Base-by-base conservation (phyloP, 2,329 filamentous ascomycete species). In the Trichoderma cornu-damae region DNA sequence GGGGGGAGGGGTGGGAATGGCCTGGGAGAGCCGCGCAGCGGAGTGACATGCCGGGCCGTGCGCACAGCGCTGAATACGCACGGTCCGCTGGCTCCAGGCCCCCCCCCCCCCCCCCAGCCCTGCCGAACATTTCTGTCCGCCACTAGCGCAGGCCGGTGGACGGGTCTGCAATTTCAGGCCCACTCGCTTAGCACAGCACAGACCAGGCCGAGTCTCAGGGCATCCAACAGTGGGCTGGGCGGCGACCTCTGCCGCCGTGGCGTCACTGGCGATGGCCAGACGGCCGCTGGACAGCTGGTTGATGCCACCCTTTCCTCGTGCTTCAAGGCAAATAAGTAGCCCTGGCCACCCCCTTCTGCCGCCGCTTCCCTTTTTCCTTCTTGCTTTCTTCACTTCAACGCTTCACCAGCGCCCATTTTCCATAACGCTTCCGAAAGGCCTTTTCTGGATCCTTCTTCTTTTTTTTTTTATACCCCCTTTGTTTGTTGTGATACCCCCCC, bases 401-500 rank as follows among this genome's bases (percentile, higher is more conserved):
- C 64, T 62, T 67, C 64, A 65, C 64, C 66, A 69, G 65, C 66
- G 61, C 64, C 64, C 61, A 60, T 66, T 61, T 50, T 42, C 43
- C 64, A 62, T 63, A 65, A 24, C 63, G 59, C 63, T 61, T 62
- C 62, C 65, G 26, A 63, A 68, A 70, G 66, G 63, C 64, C 64
- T 68, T 66, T 72, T 70, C 67, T 68, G 68, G 65, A 68, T 65
- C 66, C 65, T 66, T 67, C 65, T 68, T 68, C n/a, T n/a, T n/a
- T n/a, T n/a, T n/a, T 66, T 66, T 73, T 73, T 72, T 69, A 72
- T 72, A 71, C 69, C 68, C 69, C 68, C 62, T 72, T 72, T 74
- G 69, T 71, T 72, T 73, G 68, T 75, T 76, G 75, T 79, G 77
- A 80, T 80, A 79, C 77, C 77, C 77, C 49, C n/a, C n/a, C n/a